A percentile compares a stretch with the other conserved stretches of the same genome.
These are phyloP conservation scores for Diospyros kaki DNA, from an alignment of 148 eudicot species.

Conservation along the genomic window DNA sequence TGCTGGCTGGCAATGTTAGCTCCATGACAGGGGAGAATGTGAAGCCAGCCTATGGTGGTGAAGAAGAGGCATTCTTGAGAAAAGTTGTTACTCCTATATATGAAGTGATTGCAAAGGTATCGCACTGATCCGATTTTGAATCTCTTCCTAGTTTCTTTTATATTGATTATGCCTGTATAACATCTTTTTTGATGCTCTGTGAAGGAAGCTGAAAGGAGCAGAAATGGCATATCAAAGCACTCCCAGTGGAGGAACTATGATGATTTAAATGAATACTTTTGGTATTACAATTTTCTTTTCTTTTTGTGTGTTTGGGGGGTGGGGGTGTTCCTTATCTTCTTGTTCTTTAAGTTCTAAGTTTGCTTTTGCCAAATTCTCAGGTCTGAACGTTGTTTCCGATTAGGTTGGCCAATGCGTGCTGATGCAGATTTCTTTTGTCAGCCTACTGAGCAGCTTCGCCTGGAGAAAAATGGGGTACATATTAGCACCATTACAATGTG, in stretches of 20 bases:
- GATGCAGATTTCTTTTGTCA: conserved; percentile 83
- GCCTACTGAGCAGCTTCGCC: conserved; percentile 23
- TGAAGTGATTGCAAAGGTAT: conserved; percentile 72
- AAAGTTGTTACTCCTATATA: conserved; percentile 88
- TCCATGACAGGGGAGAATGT: conserved; percentile 91
- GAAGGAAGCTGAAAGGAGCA: conserved; percentile 57
- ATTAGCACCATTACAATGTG: neutral
- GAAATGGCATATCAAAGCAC: conserved; percentile 78
- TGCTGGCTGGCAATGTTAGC: conserved; percentile 96
- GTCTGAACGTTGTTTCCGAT: conserved; percentile 92
- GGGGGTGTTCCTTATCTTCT: neutral
- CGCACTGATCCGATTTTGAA: conserved; percentile 3
- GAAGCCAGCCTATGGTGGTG: conserved; percentile 93
- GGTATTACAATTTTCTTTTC: conserved; percentile 38
- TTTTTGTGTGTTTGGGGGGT: neutral
- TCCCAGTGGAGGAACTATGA: conserved; percentile 82
- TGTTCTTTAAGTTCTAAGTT: neutral
- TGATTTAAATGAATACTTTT: conserved; percentile 88
- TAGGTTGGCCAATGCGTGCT: conserved; percentile 99
- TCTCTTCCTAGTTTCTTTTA: neutral
- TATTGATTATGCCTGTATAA: neutral
- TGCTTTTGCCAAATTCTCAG: conserved; percentile 26
- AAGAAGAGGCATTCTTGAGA: conserved; percentile 75
- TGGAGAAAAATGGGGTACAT: conserved; percentile 64
- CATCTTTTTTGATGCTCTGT: neutral